phyloP scores from a whole-genome alignment of 495 filamentous ascomycete species.

The Xylaria flabelliformis region DNA sequence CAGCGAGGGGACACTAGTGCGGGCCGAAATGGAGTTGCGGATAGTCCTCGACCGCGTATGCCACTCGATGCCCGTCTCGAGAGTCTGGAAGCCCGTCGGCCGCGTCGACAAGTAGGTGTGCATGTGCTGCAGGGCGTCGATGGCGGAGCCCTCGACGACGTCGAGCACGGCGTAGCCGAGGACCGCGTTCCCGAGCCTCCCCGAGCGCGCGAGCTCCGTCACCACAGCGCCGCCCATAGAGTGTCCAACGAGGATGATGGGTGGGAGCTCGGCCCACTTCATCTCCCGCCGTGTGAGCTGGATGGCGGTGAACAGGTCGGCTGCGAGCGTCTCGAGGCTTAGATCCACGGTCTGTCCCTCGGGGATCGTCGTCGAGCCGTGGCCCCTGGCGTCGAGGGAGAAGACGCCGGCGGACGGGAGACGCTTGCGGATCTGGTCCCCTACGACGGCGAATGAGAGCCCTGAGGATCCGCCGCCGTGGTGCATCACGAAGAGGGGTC shows the following conservation, averaged over 20 bases:
- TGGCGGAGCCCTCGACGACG: slow-evolving; percentile 85
- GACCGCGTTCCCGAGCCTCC: slow-evolving; percentile 67
- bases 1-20: slow-evolving; percentile 86
- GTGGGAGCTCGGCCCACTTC: slow-evolving; percentile 74
- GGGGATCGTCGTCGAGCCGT: slow-evolving; percentile 72
- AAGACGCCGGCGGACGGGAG: slow-evolving; percentile 84
- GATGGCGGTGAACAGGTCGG: slow-evolving; percentile 76
- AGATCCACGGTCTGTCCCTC: slow-evolving; percentile 60
- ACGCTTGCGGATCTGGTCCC: slow-evolving; percentile 74
- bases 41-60: slow-evolving; percentile 90
- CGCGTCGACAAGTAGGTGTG: slow-evolving; percentile 84
- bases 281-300: slow-evolving; percentile 66
- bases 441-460: slow-evolving; percentile 83
- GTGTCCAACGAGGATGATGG: slow-evolving; percentile 87
- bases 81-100: slow-evolving; percentile 75
- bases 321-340: slow-evolving; percentile 69
- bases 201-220: slow-evolving; percentile 75
- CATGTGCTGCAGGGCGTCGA: slow-evolving; percentile 97
- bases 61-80: slow-evolving; percentile 89
- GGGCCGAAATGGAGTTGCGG: slow-evolving; percentile 78
- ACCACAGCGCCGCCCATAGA: slow-evolving; percentile 95
- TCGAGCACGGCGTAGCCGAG: slow-evolving; percentile 92
- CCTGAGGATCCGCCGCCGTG: slow-evolving; percentile 91
- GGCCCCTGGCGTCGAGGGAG: slow-evolving; percentile 82
- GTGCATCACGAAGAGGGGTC: slow-evolving; percentile 86